These are phyloP conservation scores for Claviceps sp. DNA, from an alignment of 2,329 filamentous ascomycete species.

Conservation along the genomic window DNA sequence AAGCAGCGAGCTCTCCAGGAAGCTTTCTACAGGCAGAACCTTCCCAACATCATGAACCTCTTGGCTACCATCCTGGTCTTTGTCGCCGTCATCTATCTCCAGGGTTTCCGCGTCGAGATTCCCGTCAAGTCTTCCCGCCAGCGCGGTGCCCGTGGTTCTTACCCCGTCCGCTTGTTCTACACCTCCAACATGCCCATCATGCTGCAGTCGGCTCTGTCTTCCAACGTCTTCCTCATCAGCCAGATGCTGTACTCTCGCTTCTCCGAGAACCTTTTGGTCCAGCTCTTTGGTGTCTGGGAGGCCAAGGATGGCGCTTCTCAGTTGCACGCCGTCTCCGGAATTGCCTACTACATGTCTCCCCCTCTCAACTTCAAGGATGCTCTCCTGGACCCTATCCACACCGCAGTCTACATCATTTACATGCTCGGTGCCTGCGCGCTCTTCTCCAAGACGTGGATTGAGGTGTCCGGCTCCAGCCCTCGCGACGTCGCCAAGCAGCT, in stretches of 20 bases:
- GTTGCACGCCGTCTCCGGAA: conserved; percentile 82
- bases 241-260: conserved; percentile 99
- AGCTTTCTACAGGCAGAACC: conserved; percentile 98
- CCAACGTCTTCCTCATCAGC: conserved; percentile 97
- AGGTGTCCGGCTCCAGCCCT: conserved; percentile 94
- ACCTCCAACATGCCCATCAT: conserved; percentile 99
- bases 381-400: conserved; percentile 93
- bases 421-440: conserved; percentile 96
- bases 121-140: conserved; percentile 99
- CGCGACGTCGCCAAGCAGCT: conserved; percentile 98
- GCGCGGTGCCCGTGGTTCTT: conserved; percentile 94
- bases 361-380: conserved; percentile 96
- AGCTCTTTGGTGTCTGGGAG: conserved; percentile 97
- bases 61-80: conserved; percentile 88
- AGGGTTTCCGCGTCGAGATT: conserved; percentile 99
- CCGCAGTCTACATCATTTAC: conserved; percentile 86
- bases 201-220: conserved; percentile 95
- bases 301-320: conserved; percentile 91
- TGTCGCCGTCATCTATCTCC: conserved; percentile 95
- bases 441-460: conserved; percentile 99
- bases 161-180: conserved; percentile 98
- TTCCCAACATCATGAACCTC: conserved; percentile 99
- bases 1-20: conserved; percentile 97
- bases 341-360: conserved; percentile 99
- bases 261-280: conserved; percentile 96